These are phyloP conservation scores for Neonectria neomacrospora DNA, from an alignment of 2,329 filamentous ascomycete species.

Conservation along the genomic window DNA sequence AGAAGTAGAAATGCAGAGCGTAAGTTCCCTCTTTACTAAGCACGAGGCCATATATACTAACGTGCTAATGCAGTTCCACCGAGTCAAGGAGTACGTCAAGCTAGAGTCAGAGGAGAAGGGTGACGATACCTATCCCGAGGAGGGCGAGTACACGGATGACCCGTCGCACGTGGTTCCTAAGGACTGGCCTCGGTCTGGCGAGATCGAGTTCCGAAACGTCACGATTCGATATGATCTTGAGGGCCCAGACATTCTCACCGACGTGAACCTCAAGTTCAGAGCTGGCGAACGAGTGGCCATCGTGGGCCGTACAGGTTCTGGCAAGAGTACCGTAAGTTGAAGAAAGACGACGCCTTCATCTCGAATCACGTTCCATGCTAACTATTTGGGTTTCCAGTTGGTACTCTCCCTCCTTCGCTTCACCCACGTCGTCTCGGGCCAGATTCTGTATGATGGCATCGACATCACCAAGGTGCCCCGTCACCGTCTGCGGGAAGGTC, in stretches of 20 bases:
- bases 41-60: slow-evolving; percentile 20
- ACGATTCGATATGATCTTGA: slow-evolving; percentile 61
- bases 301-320: slow-evolving; percentile 83
- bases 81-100: slow-evolving; percentile 61
- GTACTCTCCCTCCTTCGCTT: slow-evolving; percentile 66
- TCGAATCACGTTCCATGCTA: slow-evolving; percentile 11
- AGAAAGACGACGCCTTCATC: neutral
- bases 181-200: slow-evolving; percentile 58
- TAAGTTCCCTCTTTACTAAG: slow-evolving; percentile 45
- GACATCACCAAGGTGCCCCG: slow-evolving; percentile 65
- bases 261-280: slow-evolving; percentile 62
- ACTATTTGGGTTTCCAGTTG: slow-evolving; percentile 46
- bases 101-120: slow-evolving; percentile 58
- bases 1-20: slow-evolving; percentile 67
- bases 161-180: slow-evolving; percentile 52
- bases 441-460: slow-evolving; percentile 65
- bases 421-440: slow-evolving; percentile 61
- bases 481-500: slow-evolving; percentile 61
- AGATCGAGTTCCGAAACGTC: slow-evolving; percentile 62
- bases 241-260: slow-evolving; percentile 60
- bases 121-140: slow-evolving; percentile 53
- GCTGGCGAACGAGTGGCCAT: slow-evolving; percentile 82
- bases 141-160: slow-evolving; percentile 55
- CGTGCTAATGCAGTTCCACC: slow-evolving; percentile 54
- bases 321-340: slow-evolving; percentile 78